A percentile compares a stretch with the other conserved stretches of the same genome.
phyloP scores from a whole-genome alignment of 1,284 basidiomycete species.

The Cerrena zonata region DNA sequence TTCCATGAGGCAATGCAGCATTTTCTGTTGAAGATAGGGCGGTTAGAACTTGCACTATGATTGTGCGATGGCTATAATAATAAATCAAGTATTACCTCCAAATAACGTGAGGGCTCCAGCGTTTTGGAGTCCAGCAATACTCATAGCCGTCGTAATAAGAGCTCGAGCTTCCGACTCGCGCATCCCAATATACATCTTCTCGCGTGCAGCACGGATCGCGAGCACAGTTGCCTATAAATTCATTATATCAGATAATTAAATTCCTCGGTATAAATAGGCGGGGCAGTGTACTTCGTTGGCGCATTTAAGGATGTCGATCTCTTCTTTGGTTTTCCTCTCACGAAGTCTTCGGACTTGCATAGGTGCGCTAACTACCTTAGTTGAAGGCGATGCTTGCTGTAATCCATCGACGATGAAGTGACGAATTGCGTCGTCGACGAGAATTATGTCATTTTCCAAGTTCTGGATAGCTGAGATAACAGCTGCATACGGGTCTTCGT shows the following conservation, averaged over 20 bases:
- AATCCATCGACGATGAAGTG: conserved; percentile 60
- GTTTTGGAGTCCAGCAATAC: conserved; percentile 50
- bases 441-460: conserved; percentile 36
- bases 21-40: conserved; percentile 52
- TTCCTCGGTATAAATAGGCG: background rate
- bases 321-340: conserved; percentile 68
- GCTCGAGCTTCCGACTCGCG: conserved; percentile 61
- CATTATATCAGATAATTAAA: conserved; percentile 5
- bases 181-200: conserved; percentile 65
- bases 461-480: conserved; percentile 42
- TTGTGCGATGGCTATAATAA: no score
- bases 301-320: conserved; percentile 70
- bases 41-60: no score
- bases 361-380: conserved; percentile 43
- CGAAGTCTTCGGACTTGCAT: conserved; percentile 54
- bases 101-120: conserved; percentile 67
- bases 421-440: conserved; percentile 57
- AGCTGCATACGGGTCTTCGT: conserved; percentile 59
- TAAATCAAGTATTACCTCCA: conserved; percentile 47
- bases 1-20: conserved; percentile 80
- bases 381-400: conserved; percentile 38
- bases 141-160: conserved; percentile 54
- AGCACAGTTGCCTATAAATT: conserved; percentile 60
- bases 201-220: conserved; percentile 63
- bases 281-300: conserved; percentile 62